Conservation (phyloP, 495 filamentous ascomycete species). For the Clohesyomyces aquaticus region DNA sequence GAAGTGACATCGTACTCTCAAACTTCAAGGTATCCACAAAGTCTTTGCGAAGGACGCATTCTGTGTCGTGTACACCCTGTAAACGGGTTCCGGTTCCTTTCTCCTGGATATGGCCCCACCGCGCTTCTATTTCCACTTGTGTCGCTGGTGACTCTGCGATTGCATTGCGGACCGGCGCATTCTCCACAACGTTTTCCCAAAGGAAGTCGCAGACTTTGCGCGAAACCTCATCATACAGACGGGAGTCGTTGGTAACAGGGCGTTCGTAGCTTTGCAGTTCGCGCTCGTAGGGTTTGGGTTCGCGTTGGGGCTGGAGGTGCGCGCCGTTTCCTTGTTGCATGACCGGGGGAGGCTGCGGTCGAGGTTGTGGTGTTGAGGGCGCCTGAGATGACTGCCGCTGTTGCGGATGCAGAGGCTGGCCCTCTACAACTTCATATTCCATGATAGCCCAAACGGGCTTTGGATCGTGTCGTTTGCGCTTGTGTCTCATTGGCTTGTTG, state of each 20-base stretch:
- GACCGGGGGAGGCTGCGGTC: conserved; percentile 14
- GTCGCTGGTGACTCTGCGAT: conserved; percentile 11
- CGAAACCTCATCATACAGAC: conserved; percentile 32
- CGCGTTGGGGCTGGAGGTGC: background rate
- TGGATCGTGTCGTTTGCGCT: conserved; percentile 34
- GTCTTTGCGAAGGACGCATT: conserved; percentile 23
- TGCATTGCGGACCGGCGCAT: conserved; percentile 12
- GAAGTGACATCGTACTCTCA: conserved; percentile 35
- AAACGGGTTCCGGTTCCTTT: conserved; percentile 7
- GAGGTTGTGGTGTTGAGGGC: conserved; percentile 1
- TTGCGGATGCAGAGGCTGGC: background rate
- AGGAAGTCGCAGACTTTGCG: conserved; percentile 37
- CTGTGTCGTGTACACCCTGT: conserved; percentile 14
- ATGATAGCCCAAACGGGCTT: conserved; percentile 34
- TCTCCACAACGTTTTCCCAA: conserved; percentile 25
- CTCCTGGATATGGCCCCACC: conserved; percentile 35
- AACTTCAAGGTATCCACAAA: conserved; percentile 17
- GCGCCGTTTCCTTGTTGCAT: conserved; percentile 3
- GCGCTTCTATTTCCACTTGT: conserved; percentile 35
- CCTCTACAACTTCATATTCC: conserved; percentile 26
- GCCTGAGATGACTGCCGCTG: conserved; percentile 1
- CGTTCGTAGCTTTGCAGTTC: conserved; percentile 32
- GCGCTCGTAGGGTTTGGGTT: background rate
- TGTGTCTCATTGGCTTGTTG: conserved; percentile 18
- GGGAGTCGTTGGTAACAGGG: conserved; percentile 23